These are phyloP conservation scores for Stylosanthes scabra DNA, from an alignment of 331 rosid genomes.

Conservation along the genomic window DNA sequence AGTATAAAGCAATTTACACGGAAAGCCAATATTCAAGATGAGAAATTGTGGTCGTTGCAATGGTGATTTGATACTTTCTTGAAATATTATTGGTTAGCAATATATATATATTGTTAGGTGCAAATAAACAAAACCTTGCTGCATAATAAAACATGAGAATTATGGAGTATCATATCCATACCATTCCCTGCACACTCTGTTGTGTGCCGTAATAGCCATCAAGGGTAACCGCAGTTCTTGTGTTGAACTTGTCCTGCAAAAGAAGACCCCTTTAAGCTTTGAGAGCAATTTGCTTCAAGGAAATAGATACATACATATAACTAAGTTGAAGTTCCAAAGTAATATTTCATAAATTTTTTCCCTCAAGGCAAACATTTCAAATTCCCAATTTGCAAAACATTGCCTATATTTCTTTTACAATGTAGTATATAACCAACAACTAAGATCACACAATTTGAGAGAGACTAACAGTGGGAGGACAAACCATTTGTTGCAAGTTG, in stretches of 20 bases:
- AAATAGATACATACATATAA: conserved; percentile 21
- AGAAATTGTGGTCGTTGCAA: too few relatives aligned
- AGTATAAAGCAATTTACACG: too few relatives aligned
- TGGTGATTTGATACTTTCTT: too few relatives aligned
- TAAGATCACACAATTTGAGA: conserved; percentile 26
- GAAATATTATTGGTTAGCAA: too few relatives aligned
- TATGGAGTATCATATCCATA: conserved; percentile 53
- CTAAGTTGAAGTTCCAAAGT: conserved; percentile 19
- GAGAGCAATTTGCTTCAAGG: conserved; percentile 30
- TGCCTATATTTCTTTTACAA: conserved; percentile 22
- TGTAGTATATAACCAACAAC: neutral
- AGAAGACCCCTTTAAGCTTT: conserved; percentile 28
- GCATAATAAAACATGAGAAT: conserved; percentile 36
- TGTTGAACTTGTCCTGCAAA: conserved; percentile 79
- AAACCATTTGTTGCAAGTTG: conserved; percentile 95
- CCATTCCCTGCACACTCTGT: conserved; percentile 94
- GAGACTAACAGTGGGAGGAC: conserved; percentile 43
- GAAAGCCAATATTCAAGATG: too few relatives aligned
- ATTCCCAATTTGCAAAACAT: neutral
- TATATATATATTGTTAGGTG: too few relatives aligned
- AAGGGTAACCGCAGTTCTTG: conserved; percentile 85
- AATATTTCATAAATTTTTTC: conserved; percentile 15
- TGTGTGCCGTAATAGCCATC: conserved; percentile 88
- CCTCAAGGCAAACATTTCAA: conserved; percentile 3
- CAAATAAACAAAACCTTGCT: too few relatives aligned